These are phyloP conservation scores for Lactarius sp. DNA, from an alignment of 768 basidiomycete species.

Conservation along the genomic window DNA sequence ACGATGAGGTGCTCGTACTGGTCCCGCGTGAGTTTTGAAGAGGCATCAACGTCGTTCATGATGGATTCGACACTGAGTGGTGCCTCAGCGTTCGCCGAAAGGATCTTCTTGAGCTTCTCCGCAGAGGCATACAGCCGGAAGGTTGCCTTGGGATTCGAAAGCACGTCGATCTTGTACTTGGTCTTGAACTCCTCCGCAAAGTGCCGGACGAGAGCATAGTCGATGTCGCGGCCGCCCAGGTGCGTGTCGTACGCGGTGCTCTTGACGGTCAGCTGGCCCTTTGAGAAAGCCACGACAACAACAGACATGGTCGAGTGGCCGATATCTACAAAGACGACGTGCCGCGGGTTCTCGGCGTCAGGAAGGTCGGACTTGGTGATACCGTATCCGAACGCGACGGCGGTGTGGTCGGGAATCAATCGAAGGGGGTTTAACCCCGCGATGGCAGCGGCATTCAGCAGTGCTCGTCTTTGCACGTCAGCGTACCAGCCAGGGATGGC, in stretches of 20 bases:
- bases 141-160: conserved; percentile 82
- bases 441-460: conserved; percentile 86
- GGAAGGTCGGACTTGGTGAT: conserved; percentile 99
- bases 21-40: conserved; percentile 80
- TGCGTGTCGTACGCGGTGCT: conserved; percentile 87
- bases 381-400: conserved; percentile 93
- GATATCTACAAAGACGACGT: conserved; percentile 93
- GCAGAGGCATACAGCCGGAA: conserved; percentile 88
- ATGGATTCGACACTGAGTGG: conserved; percentile 92
- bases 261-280: conserved; percentile 86
- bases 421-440: conserved; percentile 88
- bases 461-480: conserved; percentile 84
- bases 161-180: conserved; percentile 98
- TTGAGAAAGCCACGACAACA: conserved; percentile 86
- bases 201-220: conserved; percentile 83
- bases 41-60: conserved; percentile 93
- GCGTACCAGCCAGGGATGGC: conserved; percentile 97
- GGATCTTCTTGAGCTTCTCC: conserved; percentile 93
- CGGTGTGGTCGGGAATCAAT: conserved; percentile 96
- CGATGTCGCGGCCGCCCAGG: conserved; percentile 95
- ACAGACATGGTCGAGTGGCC: conserved; percentile 91
- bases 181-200: conserved; percentile 88
- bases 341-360: conserved; percentile 68
- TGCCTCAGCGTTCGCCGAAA: conserved; percentile 89
- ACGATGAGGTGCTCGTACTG: conserved; percentile 74